Percentiles rank a stretch among this genome's conserved stretches.
These are phyloP conservation scores for Escovopsis sp. DNA, from an alignment of 2,329 filamentous ascomycete species.

Conservation along the genomic window DNA sequence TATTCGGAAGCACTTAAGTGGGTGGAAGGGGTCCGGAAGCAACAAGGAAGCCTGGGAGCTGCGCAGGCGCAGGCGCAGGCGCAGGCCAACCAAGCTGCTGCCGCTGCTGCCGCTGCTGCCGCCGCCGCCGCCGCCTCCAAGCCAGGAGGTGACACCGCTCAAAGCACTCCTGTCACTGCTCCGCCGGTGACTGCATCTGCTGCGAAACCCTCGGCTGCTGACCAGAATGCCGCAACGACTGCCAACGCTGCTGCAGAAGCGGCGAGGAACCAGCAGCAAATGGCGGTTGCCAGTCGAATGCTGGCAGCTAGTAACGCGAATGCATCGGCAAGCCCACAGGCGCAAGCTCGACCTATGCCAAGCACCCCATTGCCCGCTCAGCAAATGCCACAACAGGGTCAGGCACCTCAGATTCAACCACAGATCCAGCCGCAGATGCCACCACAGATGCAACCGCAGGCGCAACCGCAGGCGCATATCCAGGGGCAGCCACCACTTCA, in stretches of 20 bases:
- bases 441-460: slow-evolving; percentile 6
- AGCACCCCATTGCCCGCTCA: slow-evolving; percentile 12
- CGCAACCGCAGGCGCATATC: slow-evolving; percentile 2
- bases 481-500: background rate
- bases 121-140: slow-evolving; percentile 13
- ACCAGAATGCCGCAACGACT: slow-evolving; percentile 22
- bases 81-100: slow-evolving; percentile 10
- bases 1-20: slow-evolving; percentile 33
- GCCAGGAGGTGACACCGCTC: slow-evolving; percentile 9
- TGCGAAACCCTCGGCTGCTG: slow-evolving; percentile 15
- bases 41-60: slow-evolving; percentile 22
- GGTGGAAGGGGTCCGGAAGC: slow-evolving; percentile 32
- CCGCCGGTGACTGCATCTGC: slow-evolving; percentile 4
- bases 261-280: slow-evolving; percentile 27
- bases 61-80: slow-evolving; percentile 8
- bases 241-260: slow-evolving; percentile 32
- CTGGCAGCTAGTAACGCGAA: slow-evolving; percentile 16
- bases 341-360: slow-evolving; percentile 15
- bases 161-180: slow-evolving; percentile 9
- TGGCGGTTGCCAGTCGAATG: slow-evolving; percentile 15
- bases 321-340: slow-evolving; percentile 10
- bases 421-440: slow-evolving; percentile 8
- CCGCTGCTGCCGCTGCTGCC: too few relatives aligned
- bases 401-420: slow-evolving; percentile 16
- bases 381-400: slow-evolving; percentile 12